Evolutionary conservation across 768 basidiomycete species (phyloP), one percentile per base, ranked within the genome.

Genomic region (Rhodosporidiobolus odoratus): DNA sequence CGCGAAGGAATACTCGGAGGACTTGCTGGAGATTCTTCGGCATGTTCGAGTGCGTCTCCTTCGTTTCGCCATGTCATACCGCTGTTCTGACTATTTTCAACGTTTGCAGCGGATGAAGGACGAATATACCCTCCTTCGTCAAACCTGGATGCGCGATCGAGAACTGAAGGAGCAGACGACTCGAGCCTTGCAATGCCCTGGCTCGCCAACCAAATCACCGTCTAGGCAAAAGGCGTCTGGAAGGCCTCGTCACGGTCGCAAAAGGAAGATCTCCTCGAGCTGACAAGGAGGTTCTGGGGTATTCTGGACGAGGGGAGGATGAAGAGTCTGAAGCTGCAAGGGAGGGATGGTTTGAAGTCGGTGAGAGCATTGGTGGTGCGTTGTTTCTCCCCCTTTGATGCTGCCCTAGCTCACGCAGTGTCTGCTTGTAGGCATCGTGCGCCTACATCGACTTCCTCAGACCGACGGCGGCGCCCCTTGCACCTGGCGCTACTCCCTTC

Each of bases 161-260:
- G 60, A 62, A 27, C 21, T 5, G 6, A 35, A 40, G 9, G 17
- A 43, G 13, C 0, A 0, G 4, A 40, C 30, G n/a, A 32, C 12
- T 1, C 17, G 27, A 3, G 45, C 48, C 10, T 3, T 32, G 2
- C 3, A 9, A 9, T 63, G 59, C 3, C 54, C 56, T 17, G 67
- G 72, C 4, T 73, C 72, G 7, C 72, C 72, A 3, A 38, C 60
- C 27, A 73, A 73, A 52, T 66, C 67, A 12, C 72, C 67, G 6
- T 32, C 56, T 1, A 69, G 63, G 27, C 48, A 21, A 47, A 65
- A 23, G 30, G n/a, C 17, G 60, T 47, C 9, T 73, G 64, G 60
- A 61, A 52, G 8, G 60, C n/a, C 0, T 69, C 67, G 37, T 66
- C 64, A 0, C 16, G 21, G 16, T 2, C 2, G 4, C 63, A 73